phyloP scores from a whole-genome alignment of 2,329 filamentous ascomycete genomes.

The Pestalotiopsis sp. region DNA sequence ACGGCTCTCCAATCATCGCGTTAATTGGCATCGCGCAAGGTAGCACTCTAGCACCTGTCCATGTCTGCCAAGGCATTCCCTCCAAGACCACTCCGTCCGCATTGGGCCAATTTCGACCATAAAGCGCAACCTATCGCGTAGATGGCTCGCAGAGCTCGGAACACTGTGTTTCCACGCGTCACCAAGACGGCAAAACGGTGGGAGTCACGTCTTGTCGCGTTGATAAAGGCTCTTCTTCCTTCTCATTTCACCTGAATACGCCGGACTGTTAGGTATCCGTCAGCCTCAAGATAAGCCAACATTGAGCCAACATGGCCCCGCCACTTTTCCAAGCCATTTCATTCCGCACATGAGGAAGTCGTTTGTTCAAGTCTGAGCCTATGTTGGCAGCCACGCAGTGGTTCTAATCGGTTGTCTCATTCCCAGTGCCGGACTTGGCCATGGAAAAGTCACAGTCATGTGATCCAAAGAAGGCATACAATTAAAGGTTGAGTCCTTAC shows the following conservation, averaged over 20 bases:
- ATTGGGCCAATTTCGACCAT: slow-evolving; percentile 9
- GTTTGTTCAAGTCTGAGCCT: neutral
- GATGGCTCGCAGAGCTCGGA: slow-evolving; percentile 3
- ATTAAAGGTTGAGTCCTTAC: neutral
- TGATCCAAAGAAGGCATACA: neutral
- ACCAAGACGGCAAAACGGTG: slow-evolving; percentile 19
- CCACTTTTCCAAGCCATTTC: neutral
- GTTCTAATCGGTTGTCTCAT: neutral
- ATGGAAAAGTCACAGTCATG: neutral
- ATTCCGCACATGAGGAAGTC: neutral
- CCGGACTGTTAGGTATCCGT: neutral
- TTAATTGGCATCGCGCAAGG: slow-evolving; percentile 14
- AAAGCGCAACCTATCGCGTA: slow-evolving; percentile 16
- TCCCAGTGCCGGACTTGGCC: neutral
- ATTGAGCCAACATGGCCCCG: neutral
- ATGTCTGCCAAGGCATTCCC: neutral
- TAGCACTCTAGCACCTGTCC: neutral
- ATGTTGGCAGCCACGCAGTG: neutral
- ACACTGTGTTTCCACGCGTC: slow-evolving; percentile 31
- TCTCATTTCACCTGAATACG: neutral
- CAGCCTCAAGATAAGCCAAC: neutral
- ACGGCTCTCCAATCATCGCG: slow-evolving; percentile 31
- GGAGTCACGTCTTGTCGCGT: slow-evolving; percentile 28
- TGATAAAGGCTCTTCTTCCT: slow-evolving; percentile 21
- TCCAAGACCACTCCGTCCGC: neutral